These are phyloP conservation scores for Pseudotsuga menziesii DNA, from an alignment of 75 land plant genomes.

Conservation along the genomic window DNA sequence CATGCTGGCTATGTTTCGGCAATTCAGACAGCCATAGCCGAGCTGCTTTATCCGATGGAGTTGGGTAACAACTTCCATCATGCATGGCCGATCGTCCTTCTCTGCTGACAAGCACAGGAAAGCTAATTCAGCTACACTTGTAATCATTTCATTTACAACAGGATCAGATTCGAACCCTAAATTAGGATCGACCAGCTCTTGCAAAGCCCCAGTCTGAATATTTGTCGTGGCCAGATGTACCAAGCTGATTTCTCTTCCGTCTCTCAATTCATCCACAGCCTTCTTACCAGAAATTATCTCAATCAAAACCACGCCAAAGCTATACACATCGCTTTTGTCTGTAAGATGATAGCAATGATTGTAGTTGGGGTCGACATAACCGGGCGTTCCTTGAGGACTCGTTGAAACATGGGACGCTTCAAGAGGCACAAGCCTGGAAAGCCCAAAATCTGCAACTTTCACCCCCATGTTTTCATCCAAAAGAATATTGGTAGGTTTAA, in stretches of 20 bases:
- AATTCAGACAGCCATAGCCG: neutral
- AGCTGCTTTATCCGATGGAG: neutral
- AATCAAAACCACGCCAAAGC: constrained; percentile 30
- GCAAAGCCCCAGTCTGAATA: too few species aligned
- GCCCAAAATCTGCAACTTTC: constrained; percentile 30
- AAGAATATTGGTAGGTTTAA: constrained; percentile 38
- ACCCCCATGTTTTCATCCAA: constrained; percentile 20
- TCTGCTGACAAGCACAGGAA: neutral
- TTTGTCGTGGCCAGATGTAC: too few species aligned
- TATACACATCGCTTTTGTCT: constrained; percentile 33
- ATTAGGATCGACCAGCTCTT: too few species aligned
- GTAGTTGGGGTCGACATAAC: constrained; percentile 30
- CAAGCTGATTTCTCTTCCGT: neutral
- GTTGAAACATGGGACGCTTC: constrained; percentile 23
- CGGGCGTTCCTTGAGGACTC: constrained; percentile 22
- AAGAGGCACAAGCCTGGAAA: constrained; percentile 11
- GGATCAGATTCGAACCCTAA: too few species aligned
- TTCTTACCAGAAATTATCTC: constrained; percentile 21
- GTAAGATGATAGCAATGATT: constrained; percentile 20
- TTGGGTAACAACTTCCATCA: constrained; percentile 4
- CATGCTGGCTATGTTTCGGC: neutral
- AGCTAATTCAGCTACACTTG: too few species aligned
- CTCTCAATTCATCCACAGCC: constrained; percentile 13
- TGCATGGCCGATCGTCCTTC: constrained; percentile 4
- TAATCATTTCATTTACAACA: too few species aligned